These are phyloP conservation scores for Kluyveromyces sp. DNA, from an alignment of 1,139 yeast species.

Conservation along the genomic window DNA sequence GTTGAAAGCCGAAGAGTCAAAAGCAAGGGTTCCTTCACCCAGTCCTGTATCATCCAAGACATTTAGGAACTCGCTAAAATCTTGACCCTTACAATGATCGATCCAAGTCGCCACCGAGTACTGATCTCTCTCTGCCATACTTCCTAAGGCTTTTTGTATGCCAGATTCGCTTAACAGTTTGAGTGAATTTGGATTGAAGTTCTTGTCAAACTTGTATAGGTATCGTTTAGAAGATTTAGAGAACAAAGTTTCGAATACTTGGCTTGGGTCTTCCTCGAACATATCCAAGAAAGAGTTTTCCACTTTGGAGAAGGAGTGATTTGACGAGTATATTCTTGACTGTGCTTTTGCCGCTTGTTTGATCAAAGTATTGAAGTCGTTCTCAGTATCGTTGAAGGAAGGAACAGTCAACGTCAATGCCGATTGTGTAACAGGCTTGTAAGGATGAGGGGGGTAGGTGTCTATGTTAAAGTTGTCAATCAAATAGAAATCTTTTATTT, in stretches of 20 bases:
- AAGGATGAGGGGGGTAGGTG: constrained; percentile 30
- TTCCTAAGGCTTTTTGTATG: constrained; percentile 13
- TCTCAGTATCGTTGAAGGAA: constrained; percentile 13
- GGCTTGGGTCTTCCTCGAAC: constrained; percentile 31
- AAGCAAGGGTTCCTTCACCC: constrained; percentile 20
- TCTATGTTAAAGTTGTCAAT: constrained; percentile 29
- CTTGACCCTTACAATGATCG: constrained; percentile 31
- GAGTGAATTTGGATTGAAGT: constrained; percentile 22
- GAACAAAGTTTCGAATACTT: constrained; percentile 30
- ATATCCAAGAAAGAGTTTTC: constrained; percentile 32
- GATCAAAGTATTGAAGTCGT: constrained; percentile 29
- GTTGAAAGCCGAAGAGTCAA: constrained; percentile 14
- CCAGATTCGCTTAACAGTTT: constrained; percentile 26
- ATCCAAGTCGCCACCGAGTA: constrained; percentile 31
- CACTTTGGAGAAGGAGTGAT: constrained; percentile 31
- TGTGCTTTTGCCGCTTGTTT: constrained; percentile 32
- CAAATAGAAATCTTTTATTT: constrained; percentile 26
- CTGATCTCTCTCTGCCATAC: constrained; percentile 14
- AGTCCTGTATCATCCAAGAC: constrained; percentile 14
- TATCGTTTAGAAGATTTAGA: constrained; percentile 33
- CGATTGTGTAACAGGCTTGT: constrained; percentile 29
- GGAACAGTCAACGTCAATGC: constrained; percentile 33
- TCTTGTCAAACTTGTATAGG: constrained; percentile 29
- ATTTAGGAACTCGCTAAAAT: constrained; percentile 25
- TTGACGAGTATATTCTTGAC: constrained; percentile 33